Percentiles rank a stretch among this genome's conserved stretches.
Evolutionary conservation across 176 grass and related monocot species (phyloP).

Genomic region (Ampelocalamus luodianensis): DNA sequence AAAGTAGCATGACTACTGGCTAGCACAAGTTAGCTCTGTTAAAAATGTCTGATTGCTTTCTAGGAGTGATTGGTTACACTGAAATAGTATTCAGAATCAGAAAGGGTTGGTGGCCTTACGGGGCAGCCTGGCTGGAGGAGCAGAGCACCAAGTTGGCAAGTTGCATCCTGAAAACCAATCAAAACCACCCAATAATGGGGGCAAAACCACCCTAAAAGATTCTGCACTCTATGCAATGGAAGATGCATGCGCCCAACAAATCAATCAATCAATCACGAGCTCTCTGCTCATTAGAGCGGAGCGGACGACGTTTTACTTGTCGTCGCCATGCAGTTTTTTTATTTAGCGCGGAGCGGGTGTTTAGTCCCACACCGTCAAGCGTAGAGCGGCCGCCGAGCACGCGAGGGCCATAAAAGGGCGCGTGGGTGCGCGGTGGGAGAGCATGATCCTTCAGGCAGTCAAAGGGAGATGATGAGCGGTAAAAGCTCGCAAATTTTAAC

Average conservation of each 20-base stretch:
- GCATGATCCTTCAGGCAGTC: conserved; percentile 43
- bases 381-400: accelerated
- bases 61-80: background rate
- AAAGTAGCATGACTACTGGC: background rate
- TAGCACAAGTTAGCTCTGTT: background rate
- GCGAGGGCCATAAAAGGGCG: background rate
- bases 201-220: background rate
- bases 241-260: background rate
- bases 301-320: no score
- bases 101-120: background rate
- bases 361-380: conserved; percentile 19
- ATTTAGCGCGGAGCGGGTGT: background rate
- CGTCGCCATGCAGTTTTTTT: no score
- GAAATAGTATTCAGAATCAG: background rate
- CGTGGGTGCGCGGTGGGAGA: accelerated
- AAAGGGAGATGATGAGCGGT: conserved; percentile 46
- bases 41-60: background rate
- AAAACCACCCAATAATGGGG: background rate
- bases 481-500: background rate
- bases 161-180: background rate
- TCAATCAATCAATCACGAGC: background rate
- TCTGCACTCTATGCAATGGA: background rate
- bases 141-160: background rate
- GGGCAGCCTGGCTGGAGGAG: conserved; percentile 4
- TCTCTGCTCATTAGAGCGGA: no score